A percentile compares a stretch with the other conserved stretches of the same genome.
phyloP scores from a whole-genome alignment of 257 asterid genomes.

The Ballota nigra region DNA sequence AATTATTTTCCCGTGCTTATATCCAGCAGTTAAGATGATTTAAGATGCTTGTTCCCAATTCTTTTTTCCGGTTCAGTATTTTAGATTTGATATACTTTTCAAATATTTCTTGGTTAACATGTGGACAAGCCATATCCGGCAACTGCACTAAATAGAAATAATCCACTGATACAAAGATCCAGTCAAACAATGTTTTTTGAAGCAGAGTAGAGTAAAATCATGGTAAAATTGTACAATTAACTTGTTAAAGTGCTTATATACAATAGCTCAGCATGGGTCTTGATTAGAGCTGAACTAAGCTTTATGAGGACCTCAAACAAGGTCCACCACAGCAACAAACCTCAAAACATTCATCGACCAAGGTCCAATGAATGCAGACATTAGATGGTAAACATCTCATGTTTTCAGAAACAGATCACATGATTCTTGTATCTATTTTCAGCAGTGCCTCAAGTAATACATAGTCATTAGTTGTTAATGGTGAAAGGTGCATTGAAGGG shows the following conservation, averaged over 20 bases:
- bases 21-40: not conserved
- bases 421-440: not conserved
- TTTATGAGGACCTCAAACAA: conserved; percentile 3
- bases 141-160: conserved; percentile 9
- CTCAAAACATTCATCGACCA: not conserved
- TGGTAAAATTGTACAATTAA: not conserved
- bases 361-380: not conserved
- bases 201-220: not conserved
- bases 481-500: not conserved
- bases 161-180: not conserved
- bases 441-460: not conserved
- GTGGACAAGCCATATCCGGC: not conserved
- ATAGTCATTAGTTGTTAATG: not conserved
- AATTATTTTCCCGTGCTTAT: not conserved
- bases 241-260: not conserved
- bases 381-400: not conserved
- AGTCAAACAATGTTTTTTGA: not conserved
- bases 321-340: not conserved
- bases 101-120: not conserved
- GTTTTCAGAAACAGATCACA: not conserved
- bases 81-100: not conserved
- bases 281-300: not conserved
- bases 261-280: not conserved
- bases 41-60: conserved; percentile 9
- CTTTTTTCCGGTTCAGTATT: not conserved